phyloP scores from a whole-genome alignment of 768 basidiomycete species.

The Russula earlei region DNA sequence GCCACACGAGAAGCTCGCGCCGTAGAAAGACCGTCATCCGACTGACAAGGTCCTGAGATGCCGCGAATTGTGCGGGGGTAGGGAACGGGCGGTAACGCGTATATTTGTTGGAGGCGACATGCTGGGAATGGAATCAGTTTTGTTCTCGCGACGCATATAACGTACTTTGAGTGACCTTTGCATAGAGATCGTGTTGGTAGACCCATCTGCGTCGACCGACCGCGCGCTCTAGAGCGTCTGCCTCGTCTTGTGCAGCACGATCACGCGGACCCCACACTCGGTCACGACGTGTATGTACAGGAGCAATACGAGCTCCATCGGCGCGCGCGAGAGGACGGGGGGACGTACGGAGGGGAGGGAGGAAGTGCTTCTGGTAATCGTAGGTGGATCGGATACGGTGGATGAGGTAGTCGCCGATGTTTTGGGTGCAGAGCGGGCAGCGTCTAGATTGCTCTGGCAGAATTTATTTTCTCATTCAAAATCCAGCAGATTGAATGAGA shows the following conservation, averaged over 20 bases:
- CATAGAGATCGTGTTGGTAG: constrained; percentile 71
- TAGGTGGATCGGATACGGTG: constrained; percentile 69
- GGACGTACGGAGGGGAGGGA: constrained; percentile 53
- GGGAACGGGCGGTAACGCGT: constrained; percentile 88
- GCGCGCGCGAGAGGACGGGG: constrained; percentile 26
- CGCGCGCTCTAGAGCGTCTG: constrained; percentile 66
- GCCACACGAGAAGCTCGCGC: constrained; percentile 83
- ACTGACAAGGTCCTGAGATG: constrained; percentile 63
- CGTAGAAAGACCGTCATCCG: constrained; percentile 75
- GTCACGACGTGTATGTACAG: constrained; percentile 28
- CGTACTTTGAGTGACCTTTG: constrained; percentile 46
- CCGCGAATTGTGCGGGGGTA: constrained; percentile 73
- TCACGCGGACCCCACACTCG: constrained; percentile 49
- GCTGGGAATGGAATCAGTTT: constrained; percentile 37
- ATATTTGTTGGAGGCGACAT: constrained; percentile 79
- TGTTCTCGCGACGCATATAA: background rate
- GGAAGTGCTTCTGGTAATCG: constrained; percentile 75
- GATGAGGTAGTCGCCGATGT: constrained; percentile 64
- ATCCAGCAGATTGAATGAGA: background rate
- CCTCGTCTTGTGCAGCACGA: constrained; percentile 43
- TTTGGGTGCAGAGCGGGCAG: constrained; percentile 66
- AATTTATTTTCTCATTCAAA: background rate
- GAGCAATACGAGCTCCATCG: constrained; percentile 15
- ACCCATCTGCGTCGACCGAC: constrained; percentile 69
- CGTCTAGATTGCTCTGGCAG: constrained; percentile 60